These are phyloP conservation scores for Aspergillus sp. DNA, from an alignment of 2,329 filamentous ascomycete species.

Conservation along the genomic window DNA sequence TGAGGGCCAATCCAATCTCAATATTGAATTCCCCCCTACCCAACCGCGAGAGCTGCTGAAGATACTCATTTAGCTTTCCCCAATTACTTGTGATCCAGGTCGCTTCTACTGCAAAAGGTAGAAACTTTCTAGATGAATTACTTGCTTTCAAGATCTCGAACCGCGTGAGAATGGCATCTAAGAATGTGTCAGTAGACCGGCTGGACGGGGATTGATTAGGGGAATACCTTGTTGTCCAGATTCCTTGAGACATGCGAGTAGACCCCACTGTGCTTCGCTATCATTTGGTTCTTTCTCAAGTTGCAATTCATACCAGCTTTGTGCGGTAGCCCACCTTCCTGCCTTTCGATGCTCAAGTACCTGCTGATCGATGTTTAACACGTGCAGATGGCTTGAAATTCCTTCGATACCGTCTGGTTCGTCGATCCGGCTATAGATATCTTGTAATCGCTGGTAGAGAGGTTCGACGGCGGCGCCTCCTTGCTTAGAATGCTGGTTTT, in stretches of 20 bases:
- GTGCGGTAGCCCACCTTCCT: slow-evolving; percentile 88
- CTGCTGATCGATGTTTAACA: slow-evolving; percentile 90
- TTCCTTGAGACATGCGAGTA: slow-evolving; percentile 86
- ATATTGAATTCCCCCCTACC: slow-evolving; percentile 74
- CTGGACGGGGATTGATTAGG: not conserved
- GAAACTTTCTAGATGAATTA: slow-evolving; percentile 60
- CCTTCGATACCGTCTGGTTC: slow-evolving; percentile 96
- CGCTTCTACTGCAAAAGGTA: slow-evolving; percentile 86
- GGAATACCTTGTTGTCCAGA: slow-evolving; percentile 86
- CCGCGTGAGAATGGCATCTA: slow-evolving; percentile 83
- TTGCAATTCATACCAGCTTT: slow-evolving; percentile 96
- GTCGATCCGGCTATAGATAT: slow-evolving; percentile 96
- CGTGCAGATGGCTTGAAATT: slow-evolving; percentile 81
- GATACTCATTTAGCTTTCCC: slow-evolving; percentile 70
- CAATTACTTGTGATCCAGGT: slow-evolving; percentile 88
- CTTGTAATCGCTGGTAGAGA: slow-evolving; percentile 76
- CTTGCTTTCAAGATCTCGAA: slow-evolving; percentile 71
- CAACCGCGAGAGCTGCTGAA: slow-evolving; percentile 42
- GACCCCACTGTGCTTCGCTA: slow-evolving; percentile 74
- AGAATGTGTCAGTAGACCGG: not conserved
- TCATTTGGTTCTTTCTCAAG: slow-evolving; percentile 78
- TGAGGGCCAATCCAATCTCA: slow-evolving; percentile 69
- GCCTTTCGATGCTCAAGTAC: slow-evolving; percentile 90
- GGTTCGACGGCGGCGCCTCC: slow-evolving; percentile 59
- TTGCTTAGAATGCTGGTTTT: slow-evolving; percentile 47